phyloP scores from a whole-genome alignment of 768 basidiomycete genomes.

The Tylopilus felleus region DNA sequence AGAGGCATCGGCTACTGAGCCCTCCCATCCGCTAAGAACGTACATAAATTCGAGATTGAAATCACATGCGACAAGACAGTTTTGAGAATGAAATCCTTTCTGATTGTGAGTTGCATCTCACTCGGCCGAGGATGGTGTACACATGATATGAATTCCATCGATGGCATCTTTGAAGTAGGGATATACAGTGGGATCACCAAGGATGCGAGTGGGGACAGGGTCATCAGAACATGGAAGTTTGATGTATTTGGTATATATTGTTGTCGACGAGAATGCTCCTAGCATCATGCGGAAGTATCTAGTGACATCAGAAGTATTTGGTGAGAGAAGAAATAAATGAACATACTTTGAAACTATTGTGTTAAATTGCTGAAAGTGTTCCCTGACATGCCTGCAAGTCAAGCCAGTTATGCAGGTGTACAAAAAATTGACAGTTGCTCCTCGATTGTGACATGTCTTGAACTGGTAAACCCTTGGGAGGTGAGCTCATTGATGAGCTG shows the following conservation, averaged over 20 bases:
- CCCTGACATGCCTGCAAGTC: background rate
- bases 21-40: background rate
- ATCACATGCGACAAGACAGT: background rate
- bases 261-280: background rate
- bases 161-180: background rate
- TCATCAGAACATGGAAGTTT: background rate
- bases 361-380: background rate
- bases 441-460: background rate
- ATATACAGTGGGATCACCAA: background rate
- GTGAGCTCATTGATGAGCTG: background rate
- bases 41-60: background rate
- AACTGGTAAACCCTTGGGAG: background rate
- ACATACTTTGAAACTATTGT: background rate
- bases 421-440: background rate
- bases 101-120: background rate
- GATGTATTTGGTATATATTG: background rate
- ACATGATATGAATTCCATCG: background rate
- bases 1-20: background rate
- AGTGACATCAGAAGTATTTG: background rate
- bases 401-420: background rate
- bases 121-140: background rate
- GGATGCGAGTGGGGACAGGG: background rate
- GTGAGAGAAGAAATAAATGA: background rate
- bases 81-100: background rate
- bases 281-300: background rate